Conservation (phyloP, 805 yeast genomes). For the Pichia heedii region DNA sequence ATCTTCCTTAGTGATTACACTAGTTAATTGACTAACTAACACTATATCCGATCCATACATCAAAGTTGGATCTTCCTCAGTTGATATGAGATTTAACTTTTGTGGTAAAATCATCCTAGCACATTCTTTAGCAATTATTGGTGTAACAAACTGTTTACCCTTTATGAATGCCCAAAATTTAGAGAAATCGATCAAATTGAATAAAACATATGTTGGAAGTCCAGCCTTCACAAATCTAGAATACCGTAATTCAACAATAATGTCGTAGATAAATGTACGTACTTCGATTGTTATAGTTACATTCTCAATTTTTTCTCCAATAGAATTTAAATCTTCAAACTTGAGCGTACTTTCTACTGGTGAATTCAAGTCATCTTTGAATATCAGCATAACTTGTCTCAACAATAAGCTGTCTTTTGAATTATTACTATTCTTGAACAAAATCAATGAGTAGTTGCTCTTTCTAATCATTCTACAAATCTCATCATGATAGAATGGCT, state of each 20-base stretch:
- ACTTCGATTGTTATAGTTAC: constrained; percentile 38
- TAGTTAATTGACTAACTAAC: constrained; percentile 33
- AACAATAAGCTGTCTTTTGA: neutral
- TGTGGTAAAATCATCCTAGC: constrained; percentile 41
- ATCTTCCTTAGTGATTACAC: constrained; percentile 37
- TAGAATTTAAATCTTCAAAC: too few relatives aligned
- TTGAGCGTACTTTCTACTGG: neutral
- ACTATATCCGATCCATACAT: constrained; percentile 47
- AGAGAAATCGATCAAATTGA: constrained; percentile 34
- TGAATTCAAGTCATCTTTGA: neutral
- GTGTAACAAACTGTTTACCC: constrained; percentile 37
- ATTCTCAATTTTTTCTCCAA: neutral
- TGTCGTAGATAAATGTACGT: constrained; percentile 46
- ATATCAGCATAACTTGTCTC: neutral
- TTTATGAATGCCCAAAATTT: constrained; percentile 35
- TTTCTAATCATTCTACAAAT: neutral
- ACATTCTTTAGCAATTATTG: constrained; percentile 42
- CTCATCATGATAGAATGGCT: neutral
- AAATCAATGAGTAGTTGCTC: neutral
- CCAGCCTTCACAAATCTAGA: constrained; percentile 50
- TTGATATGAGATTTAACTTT: constrained; percentile 28
- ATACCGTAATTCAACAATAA: constrained; percentile 41
- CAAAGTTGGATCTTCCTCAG: constrained; percentile 42
- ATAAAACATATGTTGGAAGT: constrained; percentile 36
- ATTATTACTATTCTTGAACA: too few relatives aligned